Percentiles rank a stretch among this genome's conserved stretches.
phyloP scores from a whole-genome alignment of 148 eudicot species.

The Cornus suecica region DNA sequence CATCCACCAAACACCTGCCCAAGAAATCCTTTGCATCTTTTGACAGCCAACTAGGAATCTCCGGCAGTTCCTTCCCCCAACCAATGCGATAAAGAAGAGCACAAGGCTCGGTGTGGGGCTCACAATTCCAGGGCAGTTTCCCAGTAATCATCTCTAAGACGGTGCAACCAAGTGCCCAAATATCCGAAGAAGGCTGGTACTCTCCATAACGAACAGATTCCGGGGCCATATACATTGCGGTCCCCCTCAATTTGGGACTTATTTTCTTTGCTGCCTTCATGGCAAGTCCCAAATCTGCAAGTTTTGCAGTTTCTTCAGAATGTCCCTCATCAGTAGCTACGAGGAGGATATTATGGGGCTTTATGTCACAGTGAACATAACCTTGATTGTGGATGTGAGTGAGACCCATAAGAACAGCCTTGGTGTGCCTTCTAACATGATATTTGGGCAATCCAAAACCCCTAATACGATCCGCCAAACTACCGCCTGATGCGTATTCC shows the following conservation, averaged over 20 bases:
- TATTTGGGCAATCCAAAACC: background rate
- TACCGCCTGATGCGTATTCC: slow-evolving; percentile 20
- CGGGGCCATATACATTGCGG: slow-evolving; percentile 4
- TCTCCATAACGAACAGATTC: slow-evolving; percentile 2
- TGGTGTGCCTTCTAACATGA: slow-evolving; percentile 1
- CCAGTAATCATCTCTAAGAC: slow-evolving; percentile 17
- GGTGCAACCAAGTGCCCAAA: slow-evolving; percentile 23
- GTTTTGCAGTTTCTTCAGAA: slow-evolving; percentile 2
- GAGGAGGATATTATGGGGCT: slow-evolving; percentile 22
- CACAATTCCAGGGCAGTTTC: background rate
- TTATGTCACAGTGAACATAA: slow-evolving; percentile 24
- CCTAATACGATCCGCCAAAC: no score
- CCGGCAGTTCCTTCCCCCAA: background rate
- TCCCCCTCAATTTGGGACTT: background rate
- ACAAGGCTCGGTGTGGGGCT: background rate
- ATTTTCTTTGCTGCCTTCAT: background rate
- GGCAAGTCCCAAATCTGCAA: slow-evolving; percentile 16
- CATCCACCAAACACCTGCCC: background rate
- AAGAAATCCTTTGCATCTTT: background rate
- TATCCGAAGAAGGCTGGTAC: slow-evolving; percentile 12
- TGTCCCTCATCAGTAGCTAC: background rate
- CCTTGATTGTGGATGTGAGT: slow-evolving; percentile 14
- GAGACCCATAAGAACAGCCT: slow-evolving; percentile 2
- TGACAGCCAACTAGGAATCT: background rate
- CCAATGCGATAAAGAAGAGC: background rate